These are phyloP conservation scores for Biscogniauxia mediterranea DNA, from an alignment of 2,329 filamentous ascomycete genomes.

Conservation along the genomic window DNA sequence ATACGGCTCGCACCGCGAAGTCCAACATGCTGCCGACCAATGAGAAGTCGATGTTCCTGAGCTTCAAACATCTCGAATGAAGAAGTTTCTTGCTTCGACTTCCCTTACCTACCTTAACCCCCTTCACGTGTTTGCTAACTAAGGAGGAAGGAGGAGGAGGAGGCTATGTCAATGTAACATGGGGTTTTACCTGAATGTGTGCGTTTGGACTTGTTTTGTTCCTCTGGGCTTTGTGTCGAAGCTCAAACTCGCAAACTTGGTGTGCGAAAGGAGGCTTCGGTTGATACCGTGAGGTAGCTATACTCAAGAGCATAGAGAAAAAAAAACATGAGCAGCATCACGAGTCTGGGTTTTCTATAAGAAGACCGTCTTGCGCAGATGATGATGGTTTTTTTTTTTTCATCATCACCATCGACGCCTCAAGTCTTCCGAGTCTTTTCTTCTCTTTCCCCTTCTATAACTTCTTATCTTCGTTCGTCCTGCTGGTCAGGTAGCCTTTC, in stretches of 20 bases:
- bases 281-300: not conserved
- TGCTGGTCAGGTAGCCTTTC: slow-evolving; percentile 27
- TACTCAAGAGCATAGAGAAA: slow-evolving; percentile 1
- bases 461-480: slow-evolving; percentile 12
- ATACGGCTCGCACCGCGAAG: too few relatives aligned
- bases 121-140: too few relatives aligned
- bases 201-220: not conserved
- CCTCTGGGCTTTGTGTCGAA: not conserved
- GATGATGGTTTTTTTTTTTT: slow-evolving; percentile 8
- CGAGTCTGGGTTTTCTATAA: slow-evolving; percentile 21
- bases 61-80: too few relatives aligned
- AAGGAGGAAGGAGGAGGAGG: too few relatives aligned
- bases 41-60: too few relatives aligned
- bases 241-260: not conserved
- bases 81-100: too few relatives aligned
- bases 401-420: slow-evolving; percentile 17
- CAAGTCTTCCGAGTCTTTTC: slow-evolving; percentile 6
- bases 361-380: slow-evolving; percentile 9
- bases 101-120: too few relatives aligned
- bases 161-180: not conserved
- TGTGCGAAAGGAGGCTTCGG: too few relatives aligned
- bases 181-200: not conserved
- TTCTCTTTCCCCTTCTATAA: slow-evolving; percentile 3
- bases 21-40: too few relatives aligned
- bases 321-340: slow-evolving; percentile 9